These are phyloP conservation scores for Zygnema cylindricum DNA, from an alignment of 139 green algal genomes.

Conservation along the genomic window DNA sequence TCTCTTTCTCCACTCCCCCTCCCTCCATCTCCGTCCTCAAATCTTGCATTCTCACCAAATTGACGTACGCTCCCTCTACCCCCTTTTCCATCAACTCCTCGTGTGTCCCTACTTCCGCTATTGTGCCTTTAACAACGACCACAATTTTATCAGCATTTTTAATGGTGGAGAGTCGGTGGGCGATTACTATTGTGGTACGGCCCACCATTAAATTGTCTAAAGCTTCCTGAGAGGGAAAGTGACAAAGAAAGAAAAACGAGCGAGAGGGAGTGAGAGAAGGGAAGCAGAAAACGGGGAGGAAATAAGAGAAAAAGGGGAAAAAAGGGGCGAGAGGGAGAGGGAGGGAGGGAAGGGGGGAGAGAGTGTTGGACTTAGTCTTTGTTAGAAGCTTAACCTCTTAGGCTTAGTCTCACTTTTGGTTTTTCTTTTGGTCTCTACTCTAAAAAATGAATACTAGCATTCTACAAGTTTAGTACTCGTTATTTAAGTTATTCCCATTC, in stretches of 20 bases:
- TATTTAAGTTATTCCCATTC: no score
- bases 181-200: slow-evolving; percentile 88
- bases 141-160: slow-evolving; percentile 82
- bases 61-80: slow-evolving; percentile 44
- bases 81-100: slow-evolving; percentile 61
- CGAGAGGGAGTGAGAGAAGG: no score
- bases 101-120: slow-evolving; percentile 74
- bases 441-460: no score
- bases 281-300: no score
- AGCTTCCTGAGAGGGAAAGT: no score
- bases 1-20: not conserved
- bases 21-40: not conserved
- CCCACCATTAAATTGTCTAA: slow-evolving; percentile 77
- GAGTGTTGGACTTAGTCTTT: no score
- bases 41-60: slow-evolving; percentile 42
- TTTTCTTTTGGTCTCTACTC: no score
- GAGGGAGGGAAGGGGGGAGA: not conserved
- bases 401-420: no score
- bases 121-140: slow-evolving; percentile 66
- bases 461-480: no score
- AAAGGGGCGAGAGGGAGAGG: no score
- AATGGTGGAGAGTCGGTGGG: slow-evolving; percentile 88
- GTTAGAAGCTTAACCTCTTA: no score
- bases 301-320: no score
- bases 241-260: slow-evolving; percentile 77